Conservation (phyloP, 768 basidiomycete species). For the Filobasidium floriforme region DNA sequence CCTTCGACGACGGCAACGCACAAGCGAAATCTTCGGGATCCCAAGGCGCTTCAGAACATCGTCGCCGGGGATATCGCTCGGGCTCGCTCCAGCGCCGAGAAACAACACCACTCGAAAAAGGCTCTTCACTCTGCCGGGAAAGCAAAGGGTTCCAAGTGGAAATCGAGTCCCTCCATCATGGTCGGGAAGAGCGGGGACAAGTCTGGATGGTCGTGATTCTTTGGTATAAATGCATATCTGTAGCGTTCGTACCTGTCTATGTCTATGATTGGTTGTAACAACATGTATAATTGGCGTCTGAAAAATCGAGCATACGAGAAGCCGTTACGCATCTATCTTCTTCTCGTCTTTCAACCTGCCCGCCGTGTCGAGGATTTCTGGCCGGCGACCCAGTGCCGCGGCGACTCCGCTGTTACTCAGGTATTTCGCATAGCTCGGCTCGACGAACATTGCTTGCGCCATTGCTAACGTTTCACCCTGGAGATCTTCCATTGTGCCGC, state of each 20-base stretch:
- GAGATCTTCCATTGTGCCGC: slow-evolving; percentile 66
- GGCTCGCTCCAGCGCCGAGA: slow-evolving; percentile 28
- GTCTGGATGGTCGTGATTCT: slow-evolving; percentile 1
- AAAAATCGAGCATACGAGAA: too few species aligned
- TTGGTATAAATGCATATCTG: not conserved
- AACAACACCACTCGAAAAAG: slow-evolving; percentile 27
- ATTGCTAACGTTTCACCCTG: slow-evolving; percentile 71
- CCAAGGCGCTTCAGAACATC: slow-evolving; percentile 11
- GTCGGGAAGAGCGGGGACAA: slow-evolving; percentile 30
- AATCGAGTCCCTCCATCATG: slow-evolving; percentile 32
- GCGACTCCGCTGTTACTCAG: slow-evolving; percentile 57
- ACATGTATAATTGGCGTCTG: not conserved
- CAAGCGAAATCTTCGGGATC: not conserved
- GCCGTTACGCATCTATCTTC: slow-evolving; percentile 4
- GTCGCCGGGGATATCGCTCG: slow-evolving; percentile 20
- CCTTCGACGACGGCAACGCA: not conserved
- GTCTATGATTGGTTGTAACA: not conserved
- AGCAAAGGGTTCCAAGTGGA: slow-evolving; percentile 44
- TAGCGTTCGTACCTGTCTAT: not conserved
- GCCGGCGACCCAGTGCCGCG: slow-evolving; percentile 55
- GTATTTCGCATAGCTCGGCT: slow-evolving; percentile 77
- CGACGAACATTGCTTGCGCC: slow-evolving; percentile 69
- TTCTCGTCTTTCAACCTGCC: slow-evolving; percentile 15
- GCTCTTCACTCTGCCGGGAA: slow-evolving; percentile 32
- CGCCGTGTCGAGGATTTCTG: slow-evolving; percentile 15